Conservation (phyloP, 176 grass and related monocot genomes). For the Carex parvula region DNA sequence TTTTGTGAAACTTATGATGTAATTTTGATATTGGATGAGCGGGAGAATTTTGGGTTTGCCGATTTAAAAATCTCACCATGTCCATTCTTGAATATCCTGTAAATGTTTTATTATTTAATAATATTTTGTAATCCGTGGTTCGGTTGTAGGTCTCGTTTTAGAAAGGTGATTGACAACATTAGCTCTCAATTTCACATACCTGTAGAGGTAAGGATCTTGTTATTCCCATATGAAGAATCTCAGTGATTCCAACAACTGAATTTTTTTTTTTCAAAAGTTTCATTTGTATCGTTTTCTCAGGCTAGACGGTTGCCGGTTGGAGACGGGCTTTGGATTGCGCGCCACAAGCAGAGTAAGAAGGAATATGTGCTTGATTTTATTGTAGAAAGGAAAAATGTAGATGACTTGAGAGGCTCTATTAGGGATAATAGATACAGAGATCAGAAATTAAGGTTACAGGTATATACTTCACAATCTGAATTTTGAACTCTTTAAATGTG, state of each 20-base stretch:
- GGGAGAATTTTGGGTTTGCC: slow-evolving; percentile 86
- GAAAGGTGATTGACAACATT: slow-evolving; percentile 62
- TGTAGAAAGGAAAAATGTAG: slow-evolving; percentile 85
- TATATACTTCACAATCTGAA: slow-evolving; percentile 21
- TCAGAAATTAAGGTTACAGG: slow-evolving; percentile 89
- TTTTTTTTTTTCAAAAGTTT: not conserved
- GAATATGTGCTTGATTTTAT: slow-evolving; percentile 95
- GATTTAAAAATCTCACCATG: slow-evolving; percentile 30
- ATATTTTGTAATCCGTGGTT: slow-evolving; percentile 7
- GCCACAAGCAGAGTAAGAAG: slow-evolving; percentile 37
- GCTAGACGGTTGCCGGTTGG: slow-evolving; percentile 71
- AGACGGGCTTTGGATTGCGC: slow-evolving; percentile 83
- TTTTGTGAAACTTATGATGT: slow-evolving; percentile 82
- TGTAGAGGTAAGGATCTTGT: slow-evolving; percentile 56
- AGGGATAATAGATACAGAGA: slow-evolving; percentile 82
- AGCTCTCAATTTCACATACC: slow-evolving; percentile 39
- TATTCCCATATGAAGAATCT: slow-evolving; percentile 13
- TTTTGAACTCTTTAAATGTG: slow-evolving; percentile 8
- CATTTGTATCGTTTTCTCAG: slow-evolving; percentile 19
- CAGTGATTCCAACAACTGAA: not conserved
- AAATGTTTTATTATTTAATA: not conserved
- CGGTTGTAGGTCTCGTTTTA: slow-evolving; percentile 48
- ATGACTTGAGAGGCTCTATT: slow-evolving; percentile 65
- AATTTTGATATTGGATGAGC: slow-evolving; percentile 79
- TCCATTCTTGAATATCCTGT: slow-evolving; percentile 9